Evolutionary conservation across 2,329 filamentous ascomycete species (phyloP).

Genomic region (Paecilomyces niveus): DNA sequence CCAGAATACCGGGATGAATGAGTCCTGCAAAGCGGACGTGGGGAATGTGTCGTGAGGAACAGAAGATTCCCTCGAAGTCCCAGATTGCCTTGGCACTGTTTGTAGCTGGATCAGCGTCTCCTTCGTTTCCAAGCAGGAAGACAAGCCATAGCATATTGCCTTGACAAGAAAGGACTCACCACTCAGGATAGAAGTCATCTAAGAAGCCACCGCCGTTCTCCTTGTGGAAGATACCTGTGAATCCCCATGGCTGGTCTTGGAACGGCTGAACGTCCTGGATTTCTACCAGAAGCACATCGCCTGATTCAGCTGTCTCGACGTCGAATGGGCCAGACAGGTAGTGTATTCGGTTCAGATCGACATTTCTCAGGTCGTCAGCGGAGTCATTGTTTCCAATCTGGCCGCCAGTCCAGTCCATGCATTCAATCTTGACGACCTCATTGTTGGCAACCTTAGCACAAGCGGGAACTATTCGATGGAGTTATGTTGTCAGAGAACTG

Average conservation of each 20-base stretch:
- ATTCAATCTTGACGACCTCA: conserved; percentile 91
- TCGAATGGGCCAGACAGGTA: conserved; percentile 89
- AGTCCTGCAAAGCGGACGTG: conserved; percentile 81
- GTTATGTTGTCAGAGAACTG: background rate
- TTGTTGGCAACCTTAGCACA: conserved; percentile 67
- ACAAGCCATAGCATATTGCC: conserved; percentile 31
- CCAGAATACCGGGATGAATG: conserved; percentile 87
- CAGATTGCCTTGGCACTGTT: conserved; percentile 61
- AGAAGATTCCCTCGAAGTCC: conserved; percentile 73
- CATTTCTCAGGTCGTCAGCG: conserved; percentile 79
- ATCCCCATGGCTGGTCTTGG: conserved; percentile 80
- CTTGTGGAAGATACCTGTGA: conserved; percentile 73
- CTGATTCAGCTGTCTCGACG: conserved; percentile 73
- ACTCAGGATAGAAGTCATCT: conserved; percentile 77
- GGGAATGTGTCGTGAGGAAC: conserved; percentile 77
- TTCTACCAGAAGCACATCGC: conserved; percentile 77
- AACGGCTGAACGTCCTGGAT: conserved; percentile 92
- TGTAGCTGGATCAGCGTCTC: background rate
- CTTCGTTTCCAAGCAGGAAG: background rate
- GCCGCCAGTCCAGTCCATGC: conserved; percentile 70
- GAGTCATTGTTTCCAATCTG: conserved; percentile 85
- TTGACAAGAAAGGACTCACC: conserved; percentile 44
- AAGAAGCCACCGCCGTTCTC: conserved; percentile 83
- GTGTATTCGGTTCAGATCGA: conserved; percentile 77
- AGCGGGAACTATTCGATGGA: conserved; percentile 58